Evolutionary conservation across 495 filamentous ascomycete species (phyloP).

Genomic region (Pyronema domesticum): DNA sequence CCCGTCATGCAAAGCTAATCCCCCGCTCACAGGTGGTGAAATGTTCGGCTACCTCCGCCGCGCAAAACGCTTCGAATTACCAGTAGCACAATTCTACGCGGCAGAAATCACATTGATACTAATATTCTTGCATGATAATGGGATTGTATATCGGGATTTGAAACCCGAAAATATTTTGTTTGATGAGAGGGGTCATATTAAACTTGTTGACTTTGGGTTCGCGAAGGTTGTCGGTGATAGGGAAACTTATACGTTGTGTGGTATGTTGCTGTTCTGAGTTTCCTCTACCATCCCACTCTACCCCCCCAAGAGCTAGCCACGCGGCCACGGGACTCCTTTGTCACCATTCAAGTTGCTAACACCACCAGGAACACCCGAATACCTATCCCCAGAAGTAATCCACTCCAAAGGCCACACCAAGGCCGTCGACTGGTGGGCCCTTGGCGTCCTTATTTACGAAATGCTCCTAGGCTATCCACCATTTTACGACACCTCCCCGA

Average conservation of each 20-base stretch:
- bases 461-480: constrained; percentile 91
- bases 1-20: neutral
- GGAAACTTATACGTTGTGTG: constrained; percentile 92
- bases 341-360: neutral
- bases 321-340: no score
- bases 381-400: constrained; percentile 85
- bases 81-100: constrained; percentile 77
- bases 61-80: constrained; percentile 68
- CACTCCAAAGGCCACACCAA: constrained; percentile 86
- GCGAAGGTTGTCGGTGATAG: constrained; percentile 59
- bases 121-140: constrained; percentile 78
- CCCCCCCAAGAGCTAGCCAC: no score
- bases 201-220: constrained; percentile 96
- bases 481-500: constrained; percentile 91
- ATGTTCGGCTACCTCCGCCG: constrained; percentile 85
- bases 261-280: constrained; percentile 3
- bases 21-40: constrained; percentile 49
- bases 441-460: constrained; percentile 90
- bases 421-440: constrained; percentile 98
- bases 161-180: constrained; percentile 94
- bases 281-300: neutral
- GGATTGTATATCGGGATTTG: constrained; percentile 84
- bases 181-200: constrained; percentile 82
- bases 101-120: constrained; percentile 88
- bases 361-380: constrained; percentile 63